Conservation (phyloP, 2,329 filamentous ascomycete genomes). For the Balansia obtecta region DNA sequence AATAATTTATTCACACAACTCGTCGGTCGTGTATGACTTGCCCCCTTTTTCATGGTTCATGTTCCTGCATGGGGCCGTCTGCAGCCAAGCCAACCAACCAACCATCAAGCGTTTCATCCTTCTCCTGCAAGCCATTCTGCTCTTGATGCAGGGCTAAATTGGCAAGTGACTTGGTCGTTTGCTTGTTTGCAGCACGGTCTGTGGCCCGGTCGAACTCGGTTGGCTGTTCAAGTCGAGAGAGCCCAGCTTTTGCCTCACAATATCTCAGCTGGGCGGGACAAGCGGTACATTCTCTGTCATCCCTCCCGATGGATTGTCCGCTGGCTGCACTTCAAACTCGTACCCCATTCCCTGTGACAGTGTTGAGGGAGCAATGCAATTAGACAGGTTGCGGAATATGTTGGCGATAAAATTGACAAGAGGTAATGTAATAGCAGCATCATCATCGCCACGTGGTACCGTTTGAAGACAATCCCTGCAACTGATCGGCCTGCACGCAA, state of each 20-base stretch:
- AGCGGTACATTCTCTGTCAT: no score
- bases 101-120: not conserved
- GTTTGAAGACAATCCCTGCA: no score
- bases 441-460: no score
- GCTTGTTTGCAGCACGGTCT: not conserved
- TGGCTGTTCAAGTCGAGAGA: not conserved
- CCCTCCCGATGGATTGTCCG: no score
- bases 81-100: not conserved
- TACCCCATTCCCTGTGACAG: no score
- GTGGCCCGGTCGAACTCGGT: not conserved
- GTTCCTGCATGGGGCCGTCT: conserved; percentile 17
- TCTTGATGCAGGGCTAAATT: not conserved
- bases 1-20: no score
- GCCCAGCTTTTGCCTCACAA: not conserved
- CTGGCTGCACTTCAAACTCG: no score
- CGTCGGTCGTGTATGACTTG: not conserved
- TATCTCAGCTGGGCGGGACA: not conserved
- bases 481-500: no score
- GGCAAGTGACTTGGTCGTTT: not conserved
- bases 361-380: no score
- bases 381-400: no score
- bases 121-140: not conserved
- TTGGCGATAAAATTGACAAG: no score
- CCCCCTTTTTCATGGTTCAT: conserved; percentile 7
- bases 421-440: no score